Evolutionary conservation across 441 rosid genomes (phyloP).

Genomic region (Pelargonium hybrid): DNA sequence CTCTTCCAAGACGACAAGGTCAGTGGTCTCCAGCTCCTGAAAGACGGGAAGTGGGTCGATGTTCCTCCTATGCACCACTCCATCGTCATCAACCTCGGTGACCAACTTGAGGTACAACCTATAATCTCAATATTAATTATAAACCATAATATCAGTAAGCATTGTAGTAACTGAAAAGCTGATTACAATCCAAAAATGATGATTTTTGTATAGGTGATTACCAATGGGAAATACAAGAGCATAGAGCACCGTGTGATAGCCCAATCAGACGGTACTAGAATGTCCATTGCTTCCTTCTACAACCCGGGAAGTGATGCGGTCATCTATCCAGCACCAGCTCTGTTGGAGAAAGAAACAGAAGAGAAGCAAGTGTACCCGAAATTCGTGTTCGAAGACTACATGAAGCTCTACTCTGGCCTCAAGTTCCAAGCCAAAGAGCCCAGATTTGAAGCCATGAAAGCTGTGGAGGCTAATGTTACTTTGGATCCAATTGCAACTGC

Average conservation of each 20-base stretch:
- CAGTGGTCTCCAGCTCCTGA: slow-evolving; percentile 88
- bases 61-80: slow-evolving; percentile 92
- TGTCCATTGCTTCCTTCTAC: slow-evolving; percentile 92
- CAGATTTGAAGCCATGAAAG: slow-evolving; percentile 80
- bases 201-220: slow-evolving; percentile 47
- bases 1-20: slow-evolving; percentile 77
- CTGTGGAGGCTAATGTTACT: slow-evolving; percentile 24
- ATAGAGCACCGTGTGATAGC: slow-evolving; percentile 71
- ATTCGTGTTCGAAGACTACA: slow-evolving; percentile 81
- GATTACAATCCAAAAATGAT: no score
- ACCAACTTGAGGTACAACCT: slow-evolving; percentile 66
- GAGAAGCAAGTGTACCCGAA: slow-evolving; percentile 48
- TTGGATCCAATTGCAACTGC: slow-evolving; percentile 42
- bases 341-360: slow-evolving; percentile 39
- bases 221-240: slow-evolving; percentile 88
- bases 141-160: background rate
- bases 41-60: slow-evolving; percentile 73
- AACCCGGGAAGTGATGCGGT: slow-evolving; percentile 83
- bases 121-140: background rate
- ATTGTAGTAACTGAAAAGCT: background rate
- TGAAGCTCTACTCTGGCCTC: slow-evolving; percentile 63
- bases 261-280: slow-evolving; percentile 59
- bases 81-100: slow-evolving; percentile 84
- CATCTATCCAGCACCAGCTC: slow-evolving; percentile 64
- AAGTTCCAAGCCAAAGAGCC: slow-evolving; percentile 88